Percentiles rank a stretch among this genome's conserved stretches.
Conservation (phyloP, 305 asterid species). For the Solanum chacoense region DNA sequence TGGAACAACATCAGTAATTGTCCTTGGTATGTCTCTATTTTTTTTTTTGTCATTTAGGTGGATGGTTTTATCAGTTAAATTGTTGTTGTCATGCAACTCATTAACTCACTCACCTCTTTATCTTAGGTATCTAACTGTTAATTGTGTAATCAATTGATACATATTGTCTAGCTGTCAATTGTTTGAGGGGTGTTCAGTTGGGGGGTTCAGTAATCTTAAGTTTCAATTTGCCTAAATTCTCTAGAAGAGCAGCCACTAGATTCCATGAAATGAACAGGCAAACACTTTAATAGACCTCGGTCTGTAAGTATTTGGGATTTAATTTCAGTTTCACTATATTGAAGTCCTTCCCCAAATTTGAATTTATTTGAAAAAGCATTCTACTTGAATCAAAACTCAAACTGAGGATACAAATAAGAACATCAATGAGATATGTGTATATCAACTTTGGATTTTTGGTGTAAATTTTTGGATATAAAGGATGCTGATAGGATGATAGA, state of each 20-base stretch:
- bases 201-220: background rate
- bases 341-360: background rate
- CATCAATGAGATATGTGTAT: background rate
- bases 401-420: background rate
- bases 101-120: background rate
- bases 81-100: background rate
- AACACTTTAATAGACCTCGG: background rate
- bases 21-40: constrained; percentile 55
- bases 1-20: constrained; percentile 98
- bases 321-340: background rate
- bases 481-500: background rate
- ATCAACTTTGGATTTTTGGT: background rate
- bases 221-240: background rate
- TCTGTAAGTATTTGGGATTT: background rate
- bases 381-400: background rate
- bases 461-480: background rate
- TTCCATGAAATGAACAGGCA: background rate
- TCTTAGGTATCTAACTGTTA: background rate
- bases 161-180: background rate
- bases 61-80: background rate
- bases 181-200: background rate
- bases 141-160: background rate
- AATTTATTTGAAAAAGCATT: background rate
- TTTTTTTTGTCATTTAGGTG: constrained; percentile 3
- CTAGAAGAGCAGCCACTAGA: background rate